Evolutionary conservation across 1,284 basidiomycete species (phyloP).

Genomic region (Puccinia brachypodii): DNA sequence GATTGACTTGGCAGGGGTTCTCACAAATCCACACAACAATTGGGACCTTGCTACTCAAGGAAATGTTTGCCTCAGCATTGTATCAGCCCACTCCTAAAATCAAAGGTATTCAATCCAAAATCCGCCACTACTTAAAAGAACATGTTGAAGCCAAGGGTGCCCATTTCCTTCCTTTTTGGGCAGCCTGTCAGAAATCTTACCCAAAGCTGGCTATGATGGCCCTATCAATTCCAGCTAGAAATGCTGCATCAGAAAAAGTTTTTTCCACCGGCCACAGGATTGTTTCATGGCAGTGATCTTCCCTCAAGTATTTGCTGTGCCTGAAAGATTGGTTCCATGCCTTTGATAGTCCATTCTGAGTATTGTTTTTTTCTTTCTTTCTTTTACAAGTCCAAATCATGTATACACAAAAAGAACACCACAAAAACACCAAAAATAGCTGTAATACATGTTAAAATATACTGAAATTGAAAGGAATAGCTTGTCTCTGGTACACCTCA

Average conservation of each 20-base stretch:
- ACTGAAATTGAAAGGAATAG: too few relatives aligned
- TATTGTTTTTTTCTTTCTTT: background rate
- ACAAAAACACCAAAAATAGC: too few relatives aligned
- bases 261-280: background rate
- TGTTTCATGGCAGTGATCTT: background rate
- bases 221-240: background rate
- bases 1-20: too few relatives aligned
- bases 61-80: background rate
- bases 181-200: background rate
- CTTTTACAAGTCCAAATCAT: background rate
- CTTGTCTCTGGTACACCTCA: too few relatives aligned
- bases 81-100: background rate
- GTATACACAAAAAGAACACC: background rate
- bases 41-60: too few relatives aligned
- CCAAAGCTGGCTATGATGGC: background rate
- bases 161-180: background rate
- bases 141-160: background rate
- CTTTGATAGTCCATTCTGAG: background rate
- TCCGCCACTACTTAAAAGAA: background rate
- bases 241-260: background rate
- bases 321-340: background rate
- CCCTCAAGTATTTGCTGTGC: background rate
- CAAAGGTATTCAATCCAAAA: background rate
- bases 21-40: too few relatives aligned
- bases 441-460: too few relatives aligned